Evolutionary conservation across 805 yeast species (phyloP), one percentile per base, ranked within the genome.

Genomic region (Saccharomycopsis amapae): DNA sequence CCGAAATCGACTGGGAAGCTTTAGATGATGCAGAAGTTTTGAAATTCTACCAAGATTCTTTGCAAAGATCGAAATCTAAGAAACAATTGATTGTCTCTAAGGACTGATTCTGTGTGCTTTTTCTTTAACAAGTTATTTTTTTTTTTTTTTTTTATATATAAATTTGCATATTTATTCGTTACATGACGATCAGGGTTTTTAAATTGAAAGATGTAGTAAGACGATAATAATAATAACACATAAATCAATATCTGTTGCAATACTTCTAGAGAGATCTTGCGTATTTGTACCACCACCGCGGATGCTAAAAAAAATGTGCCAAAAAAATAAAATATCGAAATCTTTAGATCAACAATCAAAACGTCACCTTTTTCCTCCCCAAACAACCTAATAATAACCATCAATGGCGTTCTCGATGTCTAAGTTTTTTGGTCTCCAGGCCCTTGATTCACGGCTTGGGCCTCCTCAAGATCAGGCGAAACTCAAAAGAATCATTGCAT

Each of bases 81-180:
- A 75, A 75, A 51, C 78, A 74, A 56, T 61, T 75, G 37, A 60
- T 73, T 45, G 55, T 53, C 18, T 55, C 61, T 31, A 58, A 57
- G n/a, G n/a, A n/a, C n/a, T n/a, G n/a, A n/a, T n/a, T n/a, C n/a
- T n/a, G n/a, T n/a, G n/a, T n/a, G n/a, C n/a, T n/a, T n/a, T n/a
- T n/a, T n/a, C n/a, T n/a, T n/a, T n/a, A n/a, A n/a, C n/a, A n/a
- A n/a, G n/a, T n/a, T n/a, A n/a, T n/a, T n/a, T n/a, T n/a, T n/a
- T n/a, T n/a, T n/a, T n/a, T n/a, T n/a, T n/a, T n/a, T n/a, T n/a
- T n/a, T n/a, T n/a, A n/a, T n/a, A n/a, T n/a, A n/a, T n/a, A n/a
- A n/a, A n/a, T n/a, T n/a, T n/a, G n/a, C n/a, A n/a, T n/a, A n/a
- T n/a, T n/a, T n/a, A n/a, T n/a, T n/a, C n/a, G n/a, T n/a, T n/a